A percentile compares a stretch with the other conserved stretches of the same genome.
These are phyloP conservation scores for Coniophora puteana DNA, from an alignment of 1,284 basidiomycete species.

Conservation along the genomic window DNA sequence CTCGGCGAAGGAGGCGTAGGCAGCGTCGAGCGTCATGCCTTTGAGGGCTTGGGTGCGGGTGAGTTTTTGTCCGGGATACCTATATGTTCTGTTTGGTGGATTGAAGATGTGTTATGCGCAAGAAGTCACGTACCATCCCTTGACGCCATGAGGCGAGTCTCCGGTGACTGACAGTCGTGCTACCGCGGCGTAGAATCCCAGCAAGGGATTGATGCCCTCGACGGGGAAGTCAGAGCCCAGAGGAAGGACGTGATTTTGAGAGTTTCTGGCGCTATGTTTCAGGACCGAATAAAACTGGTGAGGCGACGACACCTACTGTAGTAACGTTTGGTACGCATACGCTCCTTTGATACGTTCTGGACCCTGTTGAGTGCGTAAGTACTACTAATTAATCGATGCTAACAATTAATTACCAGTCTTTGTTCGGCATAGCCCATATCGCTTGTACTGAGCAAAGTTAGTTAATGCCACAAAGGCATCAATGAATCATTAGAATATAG, in stretches of 20 bases:
- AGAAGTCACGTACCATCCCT: conserved; percentile 63
- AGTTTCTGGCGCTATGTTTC: conserved; percentile 29
- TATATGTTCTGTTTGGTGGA: conserved; percentile 22
- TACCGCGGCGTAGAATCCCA: conserved; percentile 87
- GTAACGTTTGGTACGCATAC: conserved; percentile 82
- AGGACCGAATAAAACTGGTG: not conserved
- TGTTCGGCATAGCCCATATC: conserved; percentile 91
- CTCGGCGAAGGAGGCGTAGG: conserved; percentile 84
- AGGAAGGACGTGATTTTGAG: conserved; percentile 56
- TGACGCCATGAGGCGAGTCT: conserved; percentile 74
- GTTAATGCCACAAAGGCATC: not conserved
- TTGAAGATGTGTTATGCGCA: conserved; percentile 1
- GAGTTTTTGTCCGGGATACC: conserved; percentile 71
- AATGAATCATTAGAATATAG: conserved; percentile 5
- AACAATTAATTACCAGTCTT: conserved; percentile 51
- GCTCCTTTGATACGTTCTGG: conserved; percentile 78
- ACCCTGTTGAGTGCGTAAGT: conserved; percentile 46
- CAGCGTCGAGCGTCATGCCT: conserved; percentile 85
- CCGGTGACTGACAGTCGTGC: conserved; percentile 68
- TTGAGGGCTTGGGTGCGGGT: conserved; percentile 73
- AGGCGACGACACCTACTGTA: conserved; percentile 45
- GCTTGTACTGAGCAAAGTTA: conserved; percentile 52
- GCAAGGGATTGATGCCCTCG: conserved; percentile 74
- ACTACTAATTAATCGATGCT: not conserved
- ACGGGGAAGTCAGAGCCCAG: conserved; percentile 93